Conservation (phyloP, 345 rosid genomes). For the Hypericum perforatum region DNA sequence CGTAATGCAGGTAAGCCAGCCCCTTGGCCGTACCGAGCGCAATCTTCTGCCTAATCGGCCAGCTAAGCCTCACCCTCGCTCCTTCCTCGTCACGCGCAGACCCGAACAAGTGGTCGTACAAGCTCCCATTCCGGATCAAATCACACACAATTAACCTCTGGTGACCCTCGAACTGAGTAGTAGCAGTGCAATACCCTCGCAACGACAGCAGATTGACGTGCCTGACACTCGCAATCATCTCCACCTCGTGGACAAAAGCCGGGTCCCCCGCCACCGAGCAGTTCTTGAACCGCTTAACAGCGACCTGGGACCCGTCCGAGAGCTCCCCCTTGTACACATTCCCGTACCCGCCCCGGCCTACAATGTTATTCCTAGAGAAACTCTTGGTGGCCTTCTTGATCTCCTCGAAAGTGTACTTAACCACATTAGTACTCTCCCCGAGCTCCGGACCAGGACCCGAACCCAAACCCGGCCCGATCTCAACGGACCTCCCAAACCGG, state of each 20-base stretch:
- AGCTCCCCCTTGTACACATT: slow-evolving; percentile 68
- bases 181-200: slow-evolving; percentile 79
- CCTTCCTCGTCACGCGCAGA: slow-evolving; percentile 5
- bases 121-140: slow-evolving; percentile 69
- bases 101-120: slow-evolving; percentile 71
- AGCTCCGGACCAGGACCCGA: slow-evolving; percentile 28
- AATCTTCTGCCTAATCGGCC: slow-evolving; percentile 76
- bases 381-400: slow-evolving; percentile 65
- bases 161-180: slow-evolving; percentile 72
- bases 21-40: slow-evolving; percentile 85
- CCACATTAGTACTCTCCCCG: slow-evolving; percentile 57
- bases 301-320: slow-evolving; percentile 64
- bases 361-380: slow-evolving; percentile 58
- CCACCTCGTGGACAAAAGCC: slow-evolving; percentile 62
- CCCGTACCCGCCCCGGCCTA: slow-evolving; percentile 86
- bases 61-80: slow-evolving; percentile 37
- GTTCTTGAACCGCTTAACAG: slow-evolving; percentile 88
- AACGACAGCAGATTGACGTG: slow-evolving; percentile 79
- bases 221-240: slow-evolving; percentile 84
- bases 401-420: slow-evolving; percentile 59
- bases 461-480: slow-evolving; percentile 29
- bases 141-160: slow-evolving; percentile 94
- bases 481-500: slow-evolving; percentile 15
- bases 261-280: slow-evolving; percentile 74
- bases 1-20: slow-evolving; percentile 73